Evolutionary conservation across 108 stramenopile genomes (phyloP), one percentile per base, ranked within the genome.

Genomic region (Cyclotella sp.): DNA sequence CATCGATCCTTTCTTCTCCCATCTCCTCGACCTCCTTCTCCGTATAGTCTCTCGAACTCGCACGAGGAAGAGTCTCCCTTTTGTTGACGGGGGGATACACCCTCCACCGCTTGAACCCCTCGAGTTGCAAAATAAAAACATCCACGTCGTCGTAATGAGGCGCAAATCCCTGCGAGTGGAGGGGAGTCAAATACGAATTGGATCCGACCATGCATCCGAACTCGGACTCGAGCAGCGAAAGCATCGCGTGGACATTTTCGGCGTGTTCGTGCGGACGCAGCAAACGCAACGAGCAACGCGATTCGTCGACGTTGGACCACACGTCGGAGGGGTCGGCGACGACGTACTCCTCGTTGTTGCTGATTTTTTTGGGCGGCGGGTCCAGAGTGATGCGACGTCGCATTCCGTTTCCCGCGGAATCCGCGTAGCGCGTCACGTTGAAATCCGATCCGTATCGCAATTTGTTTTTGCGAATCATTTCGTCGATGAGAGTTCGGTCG

Each of bases 121-220:
- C 94, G 42, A 96, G 73, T 77, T 99, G 94, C 19, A 98, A 45
- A 39, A 97, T 88, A 79, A 98, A 98, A 9, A 97, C 98, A 77
- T 98, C 98, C 69, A 98, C 97, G 74, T 99, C 98, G 78, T 99
- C 99, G 70, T 97, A 99, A 78, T 99, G 99, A 0, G 99, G 98
- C 10, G 99, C 98, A 83, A 99, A 99, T 11, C 99, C 99, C 78
- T 98, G 98, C n/a, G 91, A 88, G 11, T 85, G 81, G 8, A 75
- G 62, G 8, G 99, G 98, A 1, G 99, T 99, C 46, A 98, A 74
- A 69, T 99, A 99, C 0, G 93, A 94, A 79, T 99, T 99, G 9
- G 95, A 87, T 39, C 98, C 99, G 9, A 97, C 95, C 92, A 96
- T 96, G 70, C 95, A 95, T 34, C 96, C 95, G 43, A 93, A 97